Base-by-base conservation (phyloP, 164 flowering plant genomes). In the Tinospora cordifolia region DNA sequence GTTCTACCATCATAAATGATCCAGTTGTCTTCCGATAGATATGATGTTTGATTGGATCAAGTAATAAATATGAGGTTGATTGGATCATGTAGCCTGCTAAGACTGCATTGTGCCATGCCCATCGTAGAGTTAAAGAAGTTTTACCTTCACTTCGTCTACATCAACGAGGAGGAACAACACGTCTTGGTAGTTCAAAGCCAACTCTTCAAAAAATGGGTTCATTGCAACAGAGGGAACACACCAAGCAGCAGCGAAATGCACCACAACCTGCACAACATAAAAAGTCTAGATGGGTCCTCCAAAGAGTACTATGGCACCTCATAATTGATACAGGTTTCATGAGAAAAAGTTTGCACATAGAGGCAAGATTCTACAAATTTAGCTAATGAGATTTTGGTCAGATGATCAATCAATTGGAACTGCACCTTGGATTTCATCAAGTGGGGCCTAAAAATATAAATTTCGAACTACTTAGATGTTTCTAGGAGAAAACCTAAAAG, bases 201-300 rank as follows among this genome's bases (percentile, higher is more conserved):
- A 40, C 63, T 86, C 87, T 76, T 86, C 90, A 69, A 84, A 79
- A 69, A 75, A 65, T 0, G 84, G 78, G 67, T 84, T 85, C 93
- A 89, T 89, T n/a, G 80, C 90, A 67, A 89, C 86, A 0, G 93
- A 87, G 7, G 91, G 91, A 69, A 84, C 80, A 76, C 93, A 89
- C 93, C 93, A 89, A 2, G 85, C 67, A 65, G 93, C 93, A 59
- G 88, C 81, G 68, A 89, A 89, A 75, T 89, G 93, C 15, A 77
- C 87, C 59, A 83, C 83, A 69, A 87, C 71, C 93, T 89, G 70
- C 72, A 39, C 34, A n/a, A 14, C 34, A 12, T 22, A 30, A 30
- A 4, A 30, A 30, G 4, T 1, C 36, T 1, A 30, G 36, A 30
- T 30, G 36, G 36, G 36, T 30, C 36, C 36, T 30, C 19, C 54